Conservation (phyloP, 768 basidiomycete species). For the Crepidotus variabilis region DNA sequence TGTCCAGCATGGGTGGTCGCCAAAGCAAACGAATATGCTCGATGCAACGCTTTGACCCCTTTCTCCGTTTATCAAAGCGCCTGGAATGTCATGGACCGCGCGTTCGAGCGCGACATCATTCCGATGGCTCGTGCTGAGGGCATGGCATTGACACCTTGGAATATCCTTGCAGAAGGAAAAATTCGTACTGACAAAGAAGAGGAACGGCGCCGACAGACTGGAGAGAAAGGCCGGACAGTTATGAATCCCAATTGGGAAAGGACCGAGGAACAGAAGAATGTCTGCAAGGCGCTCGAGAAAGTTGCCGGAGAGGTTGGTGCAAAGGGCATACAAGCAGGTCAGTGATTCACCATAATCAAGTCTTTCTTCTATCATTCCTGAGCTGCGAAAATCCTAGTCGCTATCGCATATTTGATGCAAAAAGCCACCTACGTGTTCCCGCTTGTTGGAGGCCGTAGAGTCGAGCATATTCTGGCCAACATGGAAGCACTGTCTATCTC, state of each 20-base stretch:
- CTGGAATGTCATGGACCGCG: conserved; percentile 38
- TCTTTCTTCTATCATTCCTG: neutral
- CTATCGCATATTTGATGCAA: conserved; percentile 49
- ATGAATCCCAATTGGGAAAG: conserved; percentile 36
- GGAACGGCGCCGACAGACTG: conserved; percentile 19
- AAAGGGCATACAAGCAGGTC: conserved; percentile 41
- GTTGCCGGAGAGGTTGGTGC: conserved; percentile 50
- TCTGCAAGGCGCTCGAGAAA: conserved; percentile 34
- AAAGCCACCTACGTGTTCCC: conserved; percentile 52
- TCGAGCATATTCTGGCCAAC: conserved; percentile 45
- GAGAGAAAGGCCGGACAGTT: conserved; percentile 35
- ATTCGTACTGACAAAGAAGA: conserved; percentile 48
- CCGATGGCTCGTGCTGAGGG: conserved; percentile 37
- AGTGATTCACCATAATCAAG: conserved; percentile 7
- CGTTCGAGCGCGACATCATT: conserved; percentile 50
- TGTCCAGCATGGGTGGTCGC: conserved; percentile 45
- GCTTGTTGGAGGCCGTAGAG: conserved; percentile 45
- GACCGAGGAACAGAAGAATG: conserved; percentile 35
- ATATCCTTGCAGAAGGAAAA: conserved; percentile 32
- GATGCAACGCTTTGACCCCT: conserved; percentile 40
- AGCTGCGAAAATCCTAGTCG: conserved; percentile 27
- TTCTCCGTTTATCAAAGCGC: conserved; percentile 50
- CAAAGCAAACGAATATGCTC: conserved; percentile 45
- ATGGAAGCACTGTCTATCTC: conserved; percentile 43
- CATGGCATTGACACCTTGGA: conserved; percentile 31